These are phyloP conservation scores for Umbelopsis vinacea DNA, from an alignment of 192 early-diverging fungal genomes.

Conservation along the genomic window DNA sequence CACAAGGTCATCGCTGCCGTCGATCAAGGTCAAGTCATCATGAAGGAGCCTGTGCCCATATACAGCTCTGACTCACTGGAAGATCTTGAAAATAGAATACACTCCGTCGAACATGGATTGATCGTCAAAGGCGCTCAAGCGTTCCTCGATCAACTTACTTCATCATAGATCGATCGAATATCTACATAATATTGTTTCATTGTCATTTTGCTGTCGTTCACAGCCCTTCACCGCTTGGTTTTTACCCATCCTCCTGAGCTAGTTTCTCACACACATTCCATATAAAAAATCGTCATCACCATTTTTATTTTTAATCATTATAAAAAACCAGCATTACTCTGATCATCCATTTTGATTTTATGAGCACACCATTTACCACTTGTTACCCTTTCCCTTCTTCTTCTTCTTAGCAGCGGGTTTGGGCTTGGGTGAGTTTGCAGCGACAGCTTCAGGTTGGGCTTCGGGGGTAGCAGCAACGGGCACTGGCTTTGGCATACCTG, in stretches of 20 bases:
- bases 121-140: conserved; percentile 77
- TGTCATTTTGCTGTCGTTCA: too few relatives aligned
- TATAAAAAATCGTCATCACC: not conserved
- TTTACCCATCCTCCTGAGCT: too few relatives aligned
- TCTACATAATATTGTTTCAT: not conserved
- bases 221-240: too few relatives aligned
- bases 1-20: conserved; percentile 96
- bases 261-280: not conserved
- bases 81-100: conserved; percentile 87
- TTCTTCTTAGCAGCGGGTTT: conserved; percentile 47
- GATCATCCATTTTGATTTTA: not conserved
- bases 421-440: conserved; percentile 26
- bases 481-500: conserved; percentile 34
- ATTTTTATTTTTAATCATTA: not conserved
- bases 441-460: conserved; percentile 15
- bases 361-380: conserved; percentile 29
- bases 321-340: too few relatives aligned
- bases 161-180: not conserved
- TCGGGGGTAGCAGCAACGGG: conserved; percentile 20
- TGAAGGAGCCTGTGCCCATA: conserved; percentile 81
- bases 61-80: conserved; percentile 75
- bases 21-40: conserved; percentile 90
- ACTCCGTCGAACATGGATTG: conserved; percentile 84
- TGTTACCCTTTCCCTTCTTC: conserved; percentile 46
- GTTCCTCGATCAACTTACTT: conserved; percentile 48